Percentiles rank a stretch among this genome's conserved stretches.
phyloP scores from a whole-genome alignment of 2,329 filamentous ascomycete genomes.

The Raffaelea ambrosiae region DNA sequence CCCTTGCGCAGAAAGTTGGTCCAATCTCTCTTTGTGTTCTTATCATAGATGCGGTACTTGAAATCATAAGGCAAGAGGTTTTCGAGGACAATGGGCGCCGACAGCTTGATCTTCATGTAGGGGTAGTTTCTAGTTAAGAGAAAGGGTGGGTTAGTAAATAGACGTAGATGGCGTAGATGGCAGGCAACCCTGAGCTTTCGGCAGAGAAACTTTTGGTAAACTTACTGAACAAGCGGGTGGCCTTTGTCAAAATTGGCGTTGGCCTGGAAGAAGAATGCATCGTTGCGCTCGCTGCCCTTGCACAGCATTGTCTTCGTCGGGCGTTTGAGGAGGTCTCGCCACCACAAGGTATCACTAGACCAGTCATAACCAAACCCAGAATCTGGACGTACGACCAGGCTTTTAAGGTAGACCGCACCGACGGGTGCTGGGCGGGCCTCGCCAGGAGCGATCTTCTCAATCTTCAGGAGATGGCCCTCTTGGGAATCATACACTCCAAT shows the following conservation, averaged over 20 bases:
- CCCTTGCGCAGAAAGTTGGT: slow-evolving; percentile 96
- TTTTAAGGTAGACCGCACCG: slow-evolving; percentile 84
- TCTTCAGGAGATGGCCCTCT: slow-evolving; percentile 86
- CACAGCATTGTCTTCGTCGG: slow-evolving; percentile 85
- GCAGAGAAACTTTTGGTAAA: too few relatives aligned
- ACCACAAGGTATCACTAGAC: slow-evolving; percentile 84
- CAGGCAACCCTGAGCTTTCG: too few relatives aligned
- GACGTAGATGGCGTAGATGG: not conserved
- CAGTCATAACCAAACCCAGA: slow-evolving; percentile 95
- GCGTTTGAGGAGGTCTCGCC: slow-evolving; percentile 79
- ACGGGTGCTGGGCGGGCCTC: slow-evolving; percentile 86
- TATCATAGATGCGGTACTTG: slow-evolving; percentile 98
- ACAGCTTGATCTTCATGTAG: slow-evolving; percentile 87
- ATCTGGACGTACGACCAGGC: slow-evolving; percentile 78
- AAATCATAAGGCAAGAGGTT: slow-evolving; percentile 96
- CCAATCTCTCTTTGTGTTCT: slow-evolving; percentile 98
- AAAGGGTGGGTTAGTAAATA: not conserved
- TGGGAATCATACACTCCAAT: slow-evolving; percentile 82
- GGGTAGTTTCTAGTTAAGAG: slow-evolving; percentile 61
- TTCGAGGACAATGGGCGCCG: slow-evolving; percentile 86
- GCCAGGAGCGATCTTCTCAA: slow-evolving; percentile 93
- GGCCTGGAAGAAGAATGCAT: slow-evolving; percentile 95
- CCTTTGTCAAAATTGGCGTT: slow-evolving; percentile 77
- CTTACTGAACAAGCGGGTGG: slow-evolving; percentile 68
- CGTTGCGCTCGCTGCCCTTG: slow-evolving; percentile 73